These are phyloP conservation scores for Aureobasidium sp. DNA, from an alignment of 2,329 filamentous ascomycete species.

Conservation along the genomic window DNA sequence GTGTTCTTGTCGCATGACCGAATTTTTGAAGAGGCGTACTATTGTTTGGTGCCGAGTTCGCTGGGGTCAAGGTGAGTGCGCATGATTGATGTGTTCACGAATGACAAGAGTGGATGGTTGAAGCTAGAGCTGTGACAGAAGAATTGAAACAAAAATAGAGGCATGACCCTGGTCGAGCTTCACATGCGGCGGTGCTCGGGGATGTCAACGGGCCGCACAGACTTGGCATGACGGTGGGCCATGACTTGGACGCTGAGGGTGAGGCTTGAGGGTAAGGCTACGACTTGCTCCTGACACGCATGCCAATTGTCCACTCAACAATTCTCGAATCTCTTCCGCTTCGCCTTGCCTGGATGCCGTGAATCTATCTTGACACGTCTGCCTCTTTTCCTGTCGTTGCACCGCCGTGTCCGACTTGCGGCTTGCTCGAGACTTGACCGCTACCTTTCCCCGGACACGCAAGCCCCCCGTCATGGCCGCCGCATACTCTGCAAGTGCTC, in stretches of 20 bases:
- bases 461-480: conserved; percentile 10
- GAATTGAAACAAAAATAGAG: background rate
- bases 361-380: background rate
- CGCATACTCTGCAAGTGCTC: conserved; percentile 8
- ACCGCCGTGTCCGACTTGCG: background rate
- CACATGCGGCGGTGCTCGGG: conserved; percentile 7
- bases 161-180: background rate
- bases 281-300: background rate
- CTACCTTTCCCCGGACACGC: conserved; percentile 9
- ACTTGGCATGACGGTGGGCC: conserved; percentile 1
- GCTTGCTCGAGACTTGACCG: background rate
- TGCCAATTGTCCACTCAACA: background rate
- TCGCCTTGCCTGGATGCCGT: background rate
- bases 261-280: background rate
- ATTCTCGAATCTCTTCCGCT: background rate
- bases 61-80: conserved; percentile 35
- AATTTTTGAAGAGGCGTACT: conserved; percentile 51
- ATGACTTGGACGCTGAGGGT: background rate
- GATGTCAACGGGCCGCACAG: background rate
- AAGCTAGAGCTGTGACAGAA: background rate
- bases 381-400: background rate
- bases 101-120: background rate
- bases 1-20: conserved; percentile 6
- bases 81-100: background rate
- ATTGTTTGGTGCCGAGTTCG: conserved; percentile 80